Base-by-base conservation (phyloP, 2,329 filamentous ascomycete species). In the Sclerotinia glacialis region DNA sequence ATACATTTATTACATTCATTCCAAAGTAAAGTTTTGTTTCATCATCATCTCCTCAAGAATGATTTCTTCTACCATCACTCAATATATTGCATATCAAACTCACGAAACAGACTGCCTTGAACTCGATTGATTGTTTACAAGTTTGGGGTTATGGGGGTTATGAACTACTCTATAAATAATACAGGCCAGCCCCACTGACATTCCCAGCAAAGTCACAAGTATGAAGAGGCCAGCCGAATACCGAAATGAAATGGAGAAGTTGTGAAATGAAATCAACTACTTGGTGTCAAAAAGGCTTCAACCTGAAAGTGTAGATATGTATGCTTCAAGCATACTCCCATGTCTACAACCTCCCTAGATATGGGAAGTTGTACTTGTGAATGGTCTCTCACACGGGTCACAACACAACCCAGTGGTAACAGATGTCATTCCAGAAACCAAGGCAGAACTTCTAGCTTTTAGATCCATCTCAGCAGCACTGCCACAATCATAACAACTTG, bases 371-470 rank as follows among this genome's bases (percentile, higher is more conserved):
- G 50, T 37, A 31, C 52, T 37, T n/a, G 52, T 55, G 55, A 23
- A 59, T 40, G 55, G 50, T n/a, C 40, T 46, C 26, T n/a, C 9
- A 14, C 34, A 37, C 34, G 34, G 34, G 34, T 37, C 34, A 37
- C 55, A 56, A 12, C 23, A 28, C 34, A 56, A 44, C 37, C 16
- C 34, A 42, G 37, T n/a, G 54, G 54, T 16, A 21, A 56, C 42
- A 56, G 23, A 44, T 46, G 40, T 3, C 55, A 31, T 44, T 44
- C 52, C 52, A 55, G 52, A 55, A 40, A 58, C 40, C 55, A 58
- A 58, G 55, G 55, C 37, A 58, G 37, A 58, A 31, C 26, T 23
- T 58, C 55, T n/a, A 58, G 40, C 55, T 47, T 59, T 59, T 34
- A 31, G 26, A 47, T 26, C 26, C 23, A 37, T 23, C 23, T 55